These are phyloP conservation scores for Oligophagozyma castellii DNA, from an alignment of 1,139 yeast species.

Conservation along the genomic window DNA sequence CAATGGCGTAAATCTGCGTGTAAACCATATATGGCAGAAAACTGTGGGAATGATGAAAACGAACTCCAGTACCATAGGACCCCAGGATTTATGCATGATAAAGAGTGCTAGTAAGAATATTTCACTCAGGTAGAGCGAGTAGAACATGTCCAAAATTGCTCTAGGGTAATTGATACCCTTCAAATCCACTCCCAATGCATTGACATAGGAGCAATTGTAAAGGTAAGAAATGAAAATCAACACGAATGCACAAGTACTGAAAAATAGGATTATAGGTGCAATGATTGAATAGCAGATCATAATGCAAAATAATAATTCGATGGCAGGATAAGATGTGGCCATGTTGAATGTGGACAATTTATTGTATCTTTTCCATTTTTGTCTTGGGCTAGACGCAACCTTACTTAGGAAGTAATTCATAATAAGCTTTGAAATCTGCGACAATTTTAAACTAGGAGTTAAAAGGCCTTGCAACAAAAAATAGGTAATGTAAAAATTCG, in stretches of 20 bases:
- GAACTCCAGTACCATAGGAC: slow-evolving; percentile 51
- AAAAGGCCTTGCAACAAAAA: slow-evolving; percentile 53
- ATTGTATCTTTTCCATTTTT: slow-evolving; percentile 40
- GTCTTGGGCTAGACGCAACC: slow-evolving; percentile 53
- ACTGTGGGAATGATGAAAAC: slow-evolving; percentile 39
- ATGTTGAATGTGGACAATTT: slow-evolving; percentile 38
- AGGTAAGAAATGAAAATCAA: slow-evolving; percentile 51
- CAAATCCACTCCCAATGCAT: slow-evolving; percentile 41
- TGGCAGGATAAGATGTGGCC: slow-evolving; percentile 67
- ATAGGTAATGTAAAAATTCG: slow-evolving; percentile 63
- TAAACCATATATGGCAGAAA: slow-evolving; percentile 41
- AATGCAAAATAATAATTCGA: slow-evolving; percentile 59
- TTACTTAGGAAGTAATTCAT: slow-evolving; percentile 30
- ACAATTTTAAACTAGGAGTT: slow-evolving; percentile 48
- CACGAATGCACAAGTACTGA: slow-evolving; percentile 45
- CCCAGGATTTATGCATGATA: slow-evolving; percentile 62
- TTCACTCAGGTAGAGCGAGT: slow-evolving; percentile 54
- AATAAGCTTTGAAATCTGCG: slow-evolving; percentile 36
- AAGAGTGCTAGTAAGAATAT: slow-evolving; percentile 53
- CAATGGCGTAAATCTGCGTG: slow-evolving; percentile 44
- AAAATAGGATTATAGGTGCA: slow-evolving; percentile 60
- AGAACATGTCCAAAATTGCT: slow-evolving; percentile 52
- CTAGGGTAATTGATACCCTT: slow-evolving; percentile 57
- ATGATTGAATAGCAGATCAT: slow-evolving; percentile 62
- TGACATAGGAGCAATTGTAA: slow-evolving; percentile 42